Evolutionary conservation across 225 moss, liverwort and hornwort genomes (phyloP), one percentile per base, ranked within the genome.

Genomic region (Polytrichum commune): DNA sequence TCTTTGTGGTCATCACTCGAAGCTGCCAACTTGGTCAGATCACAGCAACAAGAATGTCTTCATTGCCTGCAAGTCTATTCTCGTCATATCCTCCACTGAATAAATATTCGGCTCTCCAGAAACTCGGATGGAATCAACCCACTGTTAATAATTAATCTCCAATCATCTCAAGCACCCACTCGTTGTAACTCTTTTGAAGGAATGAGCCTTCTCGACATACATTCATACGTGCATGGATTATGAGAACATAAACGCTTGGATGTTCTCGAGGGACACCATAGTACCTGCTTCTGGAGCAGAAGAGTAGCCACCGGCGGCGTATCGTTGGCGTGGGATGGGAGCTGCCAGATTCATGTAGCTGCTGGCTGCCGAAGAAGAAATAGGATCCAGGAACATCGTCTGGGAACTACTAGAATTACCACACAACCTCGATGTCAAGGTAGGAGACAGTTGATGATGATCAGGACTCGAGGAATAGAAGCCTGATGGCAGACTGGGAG

Each of bases 211-310:
- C 46, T 46, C 46, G 46, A 46, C 16, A 38, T 38, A 38, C 13
- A 38, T 29, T 29, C 26, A 26, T 13, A 38, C 38, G 3, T 46
- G 46, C 16, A 13, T 46, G 46, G 16, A 13, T 77, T 64, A 82
- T 29, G 77, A 74, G 74, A 77, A 56, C 60, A 64, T 32, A 75
- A 80, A 82, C 60, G 80, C 38, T 27, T 75, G 80, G 61, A 82
- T 77, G 68, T 77, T 77, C 72, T 82, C 79, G 53, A 83, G 66
- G 7, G 82, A 35, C 55, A 79, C 79, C 54, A 82, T 66, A 19
- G 69, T 68, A 3, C 72, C 70, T 46, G 46, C 46, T 54, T 85
- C 81, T 19, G 70, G 33, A 22, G 72, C 46, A 64, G 75, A 22
- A 26, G 54, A 20, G 56, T 72, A 86, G 4, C 60, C 69, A 22